Conservation (phyloP, 345 rosid genomes). For the Laguncularia racemosa region DNA sequence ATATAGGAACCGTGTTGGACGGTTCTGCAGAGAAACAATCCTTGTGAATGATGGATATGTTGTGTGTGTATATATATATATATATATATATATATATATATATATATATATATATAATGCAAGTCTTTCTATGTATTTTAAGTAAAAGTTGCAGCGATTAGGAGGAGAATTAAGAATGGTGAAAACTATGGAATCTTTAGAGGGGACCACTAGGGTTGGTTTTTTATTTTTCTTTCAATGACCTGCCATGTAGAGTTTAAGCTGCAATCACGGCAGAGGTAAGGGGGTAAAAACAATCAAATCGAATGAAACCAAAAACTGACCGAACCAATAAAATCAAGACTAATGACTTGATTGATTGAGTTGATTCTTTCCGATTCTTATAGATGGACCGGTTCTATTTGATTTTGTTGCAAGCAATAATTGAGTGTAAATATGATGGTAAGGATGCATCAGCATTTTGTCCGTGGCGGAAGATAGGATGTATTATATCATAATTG, state of each 20-base stretch:
- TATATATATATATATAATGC: background rate
- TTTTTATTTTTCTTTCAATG: background rate
- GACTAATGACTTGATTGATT: too few species aligned
- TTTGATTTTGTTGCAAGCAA: too few species aligned
- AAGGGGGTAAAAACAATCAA: too few species aligned
- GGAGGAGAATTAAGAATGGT: background rate
- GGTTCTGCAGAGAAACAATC: background rate
- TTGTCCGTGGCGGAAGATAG: too few species aligned
- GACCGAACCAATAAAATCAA: too few species aligned
- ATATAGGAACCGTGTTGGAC: background rate
- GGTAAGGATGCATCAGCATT: too few species aligned
- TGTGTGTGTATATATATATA: background rate
- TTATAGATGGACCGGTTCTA: too few species aligned
- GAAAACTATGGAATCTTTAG: background rate
- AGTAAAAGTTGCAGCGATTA: background rate
- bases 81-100: background rate
- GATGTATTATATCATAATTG: too few species aligned
- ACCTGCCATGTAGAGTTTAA: background rate
- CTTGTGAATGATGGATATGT: background rate
- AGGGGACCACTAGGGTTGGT: conserved; percentile 2
- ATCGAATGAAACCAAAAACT: too few species aligned
- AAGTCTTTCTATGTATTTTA: background rate
- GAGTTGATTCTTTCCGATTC: too few species aligned
- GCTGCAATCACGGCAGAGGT: background rate
- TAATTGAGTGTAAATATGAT: too few species aligned